phyloP scores from a whole-genome alignment of 352 stramenopile genomes.

The Pythium apleroticum region DNA sequence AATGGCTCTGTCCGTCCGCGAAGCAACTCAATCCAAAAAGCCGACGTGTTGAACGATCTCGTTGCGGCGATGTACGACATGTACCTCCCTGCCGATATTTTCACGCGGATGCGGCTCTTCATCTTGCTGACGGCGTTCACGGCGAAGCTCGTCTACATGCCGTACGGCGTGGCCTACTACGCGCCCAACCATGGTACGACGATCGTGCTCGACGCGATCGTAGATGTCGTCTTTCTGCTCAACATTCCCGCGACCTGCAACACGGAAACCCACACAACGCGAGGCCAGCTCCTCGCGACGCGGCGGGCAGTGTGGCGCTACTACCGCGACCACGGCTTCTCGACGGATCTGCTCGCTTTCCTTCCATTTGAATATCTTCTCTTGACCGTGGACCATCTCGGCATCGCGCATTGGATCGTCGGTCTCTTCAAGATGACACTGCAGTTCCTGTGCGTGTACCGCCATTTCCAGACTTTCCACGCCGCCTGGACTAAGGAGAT shows the following conservation, averaged over 20 bases:
- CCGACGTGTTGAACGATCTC: background rate
- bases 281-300: constrained; percentile 31
- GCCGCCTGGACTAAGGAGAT: constrained; percentile 27
- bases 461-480: constrained; percentile 37
- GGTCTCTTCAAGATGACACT: constrained; percentile 28
- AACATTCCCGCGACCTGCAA: constrained; percentile 46
- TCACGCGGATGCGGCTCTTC: constrained; percentile 27
- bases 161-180: constrained; percentile 41
- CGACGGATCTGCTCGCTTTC: constrained; percentile 13
- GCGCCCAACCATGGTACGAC: constrained; percentile 5
- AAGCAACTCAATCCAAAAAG: background rate
- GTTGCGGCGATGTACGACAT: background rate
- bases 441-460: constrained; percentile 18
- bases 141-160: constrained; percentile 33
- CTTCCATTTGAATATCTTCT: constrained; percentile 4
- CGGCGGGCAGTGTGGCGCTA: constrained; percentile 35
- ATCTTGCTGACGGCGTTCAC: constrained; percentile 27
- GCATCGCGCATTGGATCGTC: constrained; percentile 2
- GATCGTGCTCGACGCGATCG: constrained; percentile 11
- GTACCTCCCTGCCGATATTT: constrained; percentile 20
- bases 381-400: constrained; percentile 5
- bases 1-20: background rate
- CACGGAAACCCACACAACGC: constrained; percentile 42
- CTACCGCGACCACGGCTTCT: constrained; percentile 31
- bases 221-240: constrained; percentile 35